These are phyloP conservation scores for Tothia fuscella DNA, from an alignment of 2,329 filamentous ascomycete genomes.

Conservation along the genomic window DNA sequence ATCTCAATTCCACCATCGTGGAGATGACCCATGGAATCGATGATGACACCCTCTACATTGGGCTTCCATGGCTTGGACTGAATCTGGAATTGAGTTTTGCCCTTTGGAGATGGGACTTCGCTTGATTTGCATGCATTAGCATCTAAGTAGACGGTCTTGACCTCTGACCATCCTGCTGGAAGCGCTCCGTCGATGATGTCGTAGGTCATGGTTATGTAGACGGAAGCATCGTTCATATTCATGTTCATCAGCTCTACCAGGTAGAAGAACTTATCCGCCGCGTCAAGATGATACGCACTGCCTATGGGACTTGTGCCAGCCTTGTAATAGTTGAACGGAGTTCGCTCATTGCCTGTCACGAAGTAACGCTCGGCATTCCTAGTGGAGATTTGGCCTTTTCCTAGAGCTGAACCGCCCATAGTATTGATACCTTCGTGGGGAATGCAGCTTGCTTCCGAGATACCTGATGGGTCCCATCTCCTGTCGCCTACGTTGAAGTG, in stretches of 20 bases:
- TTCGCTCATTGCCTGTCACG: slow-evolving; percentile 8
- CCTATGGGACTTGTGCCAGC: not conserved
- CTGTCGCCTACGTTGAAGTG: slow-evolving; percentile 1
- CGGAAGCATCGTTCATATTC: slow-evolving; percentile 9
- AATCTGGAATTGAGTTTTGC: not conserved
- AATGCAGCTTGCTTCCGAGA: not conserved
- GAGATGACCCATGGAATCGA: slow-evolving; percentile 7
- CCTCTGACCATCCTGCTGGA: not conserved
- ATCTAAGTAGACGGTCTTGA: slow-evolving; percentile 8
- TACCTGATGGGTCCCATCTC: slow-evolving; percentile 3
- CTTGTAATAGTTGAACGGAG: not conserved
- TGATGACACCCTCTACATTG: slow-evolving; percentile 1
- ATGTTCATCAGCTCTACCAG: slow-evolving; percentile 11
- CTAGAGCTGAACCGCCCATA: not conserved
- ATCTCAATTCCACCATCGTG: slow-evolving; percentile 6
- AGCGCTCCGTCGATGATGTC: slow-evolving; percentile 7
- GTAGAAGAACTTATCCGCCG: slow-evolving; percentile 4
- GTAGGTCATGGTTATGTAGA: slow-evolving; percentile 11
- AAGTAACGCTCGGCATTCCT: slow-evolving; percentile 9
- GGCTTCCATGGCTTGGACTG: not conserved
- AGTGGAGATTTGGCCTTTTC: not conserved
- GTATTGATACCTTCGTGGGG: not conserved
- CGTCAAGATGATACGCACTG: slow-evolving; percentile 4
- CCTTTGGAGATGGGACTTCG: slow-evolving; percentile 3
- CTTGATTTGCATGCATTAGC: slow-evolving; percentile 7